Percentiles rank a stretch among this genome's conserved stretches.
These are phyloP conservation scores for Erucastrum elatum DNA, from an alignment of 345 rosid species.

Conservation along the genomic window DNA sequence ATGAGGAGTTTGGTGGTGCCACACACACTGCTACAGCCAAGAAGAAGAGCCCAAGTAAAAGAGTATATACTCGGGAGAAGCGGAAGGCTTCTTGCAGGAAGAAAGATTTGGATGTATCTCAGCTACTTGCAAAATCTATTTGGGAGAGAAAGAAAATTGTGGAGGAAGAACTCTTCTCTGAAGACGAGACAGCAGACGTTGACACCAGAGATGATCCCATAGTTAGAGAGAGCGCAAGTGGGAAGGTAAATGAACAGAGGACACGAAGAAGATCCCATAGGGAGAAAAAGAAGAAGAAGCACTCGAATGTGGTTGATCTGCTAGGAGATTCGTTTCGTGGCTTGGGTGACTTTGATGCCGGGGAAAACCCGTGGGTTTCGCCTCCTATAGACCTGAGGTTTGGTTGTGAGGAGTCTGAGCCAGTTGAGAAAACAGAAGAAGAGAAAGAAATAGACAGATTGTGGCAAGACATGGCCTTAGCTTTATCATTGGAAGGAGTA, in stretches of 20 bases:
- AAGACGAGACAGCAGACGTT: neutral
- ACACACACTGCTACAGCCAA: conserved; percentile 1
- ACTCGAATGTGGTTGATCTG: neutral
- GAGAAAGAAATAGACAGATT: conserved; percentile 49
- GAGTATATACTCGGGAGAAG: neutral
- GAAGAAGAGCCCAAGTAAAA: conserved; percentile 9
- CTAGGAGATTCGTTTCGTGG: neutral
- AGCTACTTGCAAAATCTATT: conserved; percentile 25
- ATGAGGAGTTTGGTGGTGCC: conserved; percentile 13
- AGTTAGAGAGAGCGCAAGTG: neutral
- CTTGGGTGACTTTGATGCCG: neutral
- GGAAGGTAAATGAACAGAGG: neutral
- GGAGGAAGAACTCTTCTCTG: conserved; percentile 9
- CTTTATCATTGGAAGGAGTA: conserved; percentile 35
- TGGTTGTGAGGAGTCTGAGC: conserved; percentile 44
- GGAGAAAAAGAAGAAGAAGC: conserved; percentile 13
- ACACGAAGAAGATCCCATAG: conserved; percentile 8
- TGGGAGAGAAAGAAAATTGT: conserved; percentile 11
- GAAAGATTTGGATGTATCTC: conserved; percentile 7
- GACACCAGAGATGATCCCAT: conserved; percentile 7
- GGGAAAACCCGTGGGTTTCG: neutral
- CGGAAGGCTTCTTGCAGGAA: neutral
- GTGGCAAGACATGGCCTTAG: conserved; percentile 59
- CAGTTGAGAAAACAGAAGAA: conserved; percentile 46
- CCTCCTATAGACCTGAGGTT: conserved; percentile 47